A percentile compares a stretch with the other conserved stretches of the same genome.
These are phyloP conservation scores for Corymbia citriodora DNA, from an alignment of 441 rosid species.

Conservation along the genomic window DNA sequence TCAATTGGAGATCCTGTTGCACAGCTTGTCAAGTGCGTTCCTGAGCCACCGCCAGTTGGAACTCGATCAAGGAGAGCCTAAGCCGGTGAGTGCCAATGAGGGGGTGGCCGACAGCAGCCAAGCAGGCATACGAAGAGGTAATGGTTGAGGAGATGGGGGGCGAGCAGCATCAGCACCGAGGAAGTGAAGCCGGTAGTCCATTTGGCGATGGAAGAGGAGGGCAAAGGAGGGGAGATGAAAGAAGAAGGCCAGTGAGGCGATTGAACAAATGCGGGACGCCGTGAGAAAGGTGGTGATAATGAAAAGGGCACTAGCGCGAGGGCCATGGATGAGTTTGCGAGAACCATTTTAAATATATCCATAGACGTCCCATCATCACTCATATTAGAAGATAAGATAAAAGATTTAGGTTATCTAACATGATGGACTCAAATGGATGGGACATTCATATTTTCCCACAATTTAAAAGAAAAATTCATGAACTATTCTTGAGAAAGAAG, in stretches of 20 bases:
- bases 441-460: neutral
- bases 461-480: neutral
- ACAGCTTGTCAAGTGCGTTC: neutral
- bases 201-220: too few relatives aligned
- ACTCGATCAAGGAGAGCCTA: neutral
- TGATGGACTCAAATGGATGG: neutral
- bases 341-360: neutral
- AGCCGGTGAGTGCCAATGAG: neutral
- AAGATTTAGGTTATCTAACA: neutral
- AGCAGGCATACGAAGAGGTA: neutral
- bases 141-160: too few relatives aligned
- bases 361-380: neutral
- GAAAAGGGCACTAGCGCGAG: conserved; percentile 1
- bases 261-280: conserved; percentile 3
- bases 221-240: neutral
- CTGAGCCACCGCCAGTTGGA: neutral
- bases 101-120: neutral
- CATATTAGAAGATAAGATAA: neutral
- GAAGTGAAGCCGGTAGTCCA: too few relatives aligned
- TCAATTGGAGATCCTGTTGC: neutral
- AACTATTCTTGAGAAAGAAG: neutral
- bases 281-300: neutral
- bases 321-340: conserved; percentile 4
- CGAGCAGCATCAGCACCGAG: too few relatives aligned
- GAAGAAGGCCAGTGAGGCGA: neutral